These are phyloP conservation scores for Termitomyces sp. DNA, from an alignment of 768 basidiomycete species.

Conservation along the genomic window DNA sequence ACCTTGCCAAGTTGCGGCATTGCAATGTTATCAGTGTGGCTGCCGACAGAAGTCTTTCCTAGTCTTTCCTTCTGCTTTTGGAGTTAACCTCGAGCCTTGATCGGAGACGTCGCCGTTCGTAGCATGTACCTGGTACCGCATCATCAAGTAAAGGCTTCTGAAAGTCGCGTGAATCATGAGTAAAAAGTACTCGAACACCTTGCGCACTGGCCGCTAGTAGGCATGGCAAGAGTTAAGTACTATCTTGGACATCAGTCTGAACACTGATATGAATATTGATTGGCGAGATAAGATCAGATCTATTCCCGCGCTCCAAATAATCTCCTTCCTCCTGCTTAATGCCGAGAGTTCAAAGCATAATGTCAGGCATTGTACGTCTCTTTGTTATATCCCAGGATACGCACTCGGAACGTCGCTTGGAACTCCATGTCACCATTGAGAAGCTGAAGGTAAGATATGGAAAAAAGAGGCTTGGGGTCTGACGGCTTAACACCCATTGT, in stretches of 20 bases:
- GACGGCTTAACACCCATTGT: background rate
- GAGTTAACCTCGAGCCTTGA: too few species aligned
- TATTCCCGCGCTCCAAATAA: too few species aligned
- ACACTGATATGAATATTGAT: too few species aligned
- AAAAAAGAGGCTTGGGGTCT: background rate
- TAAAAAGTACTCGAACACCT: too few species aligned
- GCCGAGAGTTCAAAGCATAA: background rate
- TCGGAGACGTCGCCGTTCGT: too few species aligned
- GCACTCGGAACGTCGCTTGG: constrained; percentile 82
- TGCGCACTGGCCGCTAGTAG: too few species aligned
- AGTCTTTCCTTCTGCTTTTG: too few species aligned
- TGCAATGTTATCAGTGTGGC: background rate
- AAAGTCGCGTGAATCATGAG: too few species aligned
- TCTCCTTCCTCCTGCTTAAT: background rate
- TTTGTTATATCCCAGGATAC: constrained; percentile 87
- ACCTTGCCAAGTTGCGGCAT: background rate
- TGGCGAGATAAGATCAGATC: background rate
- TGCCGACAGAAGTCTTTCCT: background rate
- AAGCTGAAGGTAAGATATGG: constrained; percentile 67
- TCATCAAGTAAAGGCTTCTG: too few species aligned
- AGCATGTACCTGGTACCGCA: too few species aligned
- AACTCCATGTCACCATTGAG: constrained; percentile 65
- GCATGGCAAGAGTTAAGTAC: too few species aligned
- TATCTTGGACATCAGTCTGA: too few species aligned
- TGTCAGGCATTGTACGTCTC: constrained; percentile 29